These are phyloP conservation scores for Solidago caesia DNA, from an alignment of 129 eudicot genomes.

Conservation along the genomic window DNA sequence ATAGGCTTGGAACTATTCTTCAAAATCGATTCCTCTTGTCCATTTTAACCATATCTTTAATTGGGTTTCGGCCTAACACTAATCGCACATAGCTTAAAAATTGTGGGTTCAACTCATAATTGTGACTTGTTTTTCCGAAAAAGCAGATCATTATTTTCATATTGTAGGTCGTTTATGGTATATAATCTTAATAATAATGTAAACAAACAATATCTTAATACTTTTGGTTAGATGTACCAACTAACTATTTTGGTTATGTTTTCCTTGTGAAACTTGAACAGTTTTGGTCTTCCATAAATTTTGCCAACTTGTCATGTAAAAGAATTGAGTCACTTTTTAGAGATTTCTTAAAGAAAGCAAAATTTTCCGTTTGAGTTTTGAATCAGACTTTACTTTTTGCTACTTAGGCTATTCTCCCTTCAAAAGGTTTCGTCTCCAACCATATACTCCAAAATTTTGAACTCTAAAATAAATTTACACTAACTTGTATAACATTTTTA, in stretches of 20 bases:
- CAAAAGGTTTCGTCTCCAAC: too few species aligned
- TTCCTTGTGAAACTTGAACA: background rate
- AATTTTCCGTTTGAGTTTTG: background rate
- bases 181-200: background rate
- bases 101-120: too few species aligned
- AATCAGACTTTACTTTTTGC: conserved; percentile 1
- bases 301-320: background rate
- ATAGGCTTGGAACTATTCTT: conserved; percentile 1
- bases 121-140: too few species aligned
- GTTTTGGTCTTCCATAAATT: background rate
- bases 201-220: background rate
- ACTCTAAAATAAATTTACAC: too few species aligned
- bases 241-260: background rate
- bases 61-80: too few species aligned
- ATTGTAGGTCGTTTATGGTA: background rate
- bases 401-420: too few species aligned
- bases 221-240: background rate
- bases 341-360: conserved; percentile 1
- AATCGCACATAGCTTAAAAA: too few species aligned
- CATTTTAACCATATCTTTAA: conserved; percentile 2
- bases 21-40: conserved; percentile 19
- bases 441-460: too few species aligned
- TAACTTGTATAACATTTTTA: too few species aligned
- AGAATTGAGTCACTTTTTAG: background rate
- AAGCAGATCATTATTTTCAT: too few species aligned